phyloP scores from a whole-genome alignment of 495 filamentous ascomycete genomes.

The Bryoglossum gracile region DNA sequence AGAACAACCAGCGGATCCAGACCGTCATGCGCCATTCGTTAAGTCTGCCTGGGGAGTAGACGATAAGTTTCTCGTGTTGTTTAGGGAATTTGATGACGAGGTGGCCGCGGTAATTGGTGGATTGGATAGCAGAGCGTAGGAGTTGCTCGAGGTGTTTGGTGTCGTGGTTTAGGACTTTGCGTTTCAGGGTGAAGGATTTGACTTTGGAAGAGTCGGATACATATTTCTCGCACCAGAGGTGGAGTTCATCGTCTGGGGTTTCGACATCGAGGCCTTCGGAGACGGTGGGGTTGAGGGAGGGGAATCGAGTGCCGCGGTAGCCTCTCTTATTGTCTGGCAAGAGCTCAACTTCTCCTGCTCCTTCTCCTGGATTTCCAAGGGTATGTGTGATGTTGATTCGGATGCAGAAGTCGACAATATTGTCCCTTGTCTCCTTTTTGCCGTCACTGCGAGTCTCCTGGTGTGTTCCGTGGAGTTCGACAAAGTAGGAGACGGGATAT shows the following conservation, averaged over 20 bases:
- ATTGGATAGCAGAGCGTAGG: conserved; percentile 40
- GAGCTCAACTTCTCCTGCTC: conserved; percentile 1
- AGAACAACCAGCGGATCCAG: conserved; percentile 54
- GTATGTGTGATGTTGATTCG: conserved; percentile 42
- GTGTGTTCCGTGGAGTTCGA: conserved; percentile 45
- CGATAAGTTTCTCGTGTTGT: conserved; percentile 37
- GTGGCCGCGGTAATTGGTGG: conserved; percentile 54
- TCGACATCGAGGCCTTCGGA: conserved; percentile 8
- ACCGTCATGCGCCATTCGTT: conserved; percentile 49
- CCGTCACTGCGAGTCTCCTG: conserved; percentile 35
- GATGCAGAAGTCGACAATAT: conserved; percentile 45
- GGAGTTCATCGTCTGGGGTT: conserved; percentile 27
- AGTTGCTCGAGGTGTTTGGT: conserved; percentile 34
- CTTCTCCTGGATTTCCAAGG: conserved; percentile 24
- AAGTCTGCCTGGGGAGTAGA: conserved; percentile 47
- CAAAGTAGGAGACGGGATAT: conserved; percentile 38
- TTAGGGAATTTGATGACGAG: conserved; percentile 45
- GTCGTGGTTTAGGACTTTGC: conserved; percentile 46
- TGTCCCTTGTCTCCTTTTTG: conserved; percentile 36
- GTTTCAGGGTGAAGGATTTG: conserved; percentile 44
- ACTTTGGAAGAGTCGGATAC: conserved; percentile 40
- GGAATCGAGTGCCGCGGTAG: conserved; percentile 17
- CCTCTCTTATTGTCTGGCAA: conserved; percentile 17
- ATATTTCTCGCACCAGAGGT: conserved; percentile 51
- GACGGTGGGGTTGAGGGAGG: conserved; percentile 10